A percentile compares a stretch with the other conserved stretches of the same genome.
Conservation (phyloP, 2,329 filamentous ascomycete genomes). For the Botryotinia convoluta region DNA sequence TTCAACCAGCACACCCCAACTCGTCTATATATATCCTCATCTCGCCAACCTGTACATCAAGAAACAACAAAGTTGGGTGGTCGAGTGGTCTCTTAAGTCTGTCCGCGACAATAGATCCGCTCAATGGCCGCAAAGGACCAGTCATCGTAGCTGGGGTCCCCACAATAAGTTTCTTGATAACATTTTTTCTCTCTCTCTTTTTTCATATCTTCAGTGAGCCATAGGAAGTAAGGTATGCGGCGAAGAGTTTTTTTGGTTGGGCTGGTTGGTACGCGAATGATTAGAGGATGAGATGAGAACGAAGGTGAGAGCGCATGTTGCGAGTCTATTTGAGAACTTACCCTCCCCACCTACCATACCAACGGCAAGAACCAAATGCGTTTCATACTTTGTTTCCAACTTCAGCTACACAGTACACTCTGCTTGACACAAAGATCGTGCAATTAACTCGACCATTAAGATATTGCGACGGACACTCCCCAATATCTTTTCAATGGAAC, state of each 20-base stretch:
- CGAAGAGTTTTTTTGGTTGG: neutral
- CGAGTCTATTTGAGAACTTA: neutral
- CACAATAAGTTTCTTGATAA: neutral
- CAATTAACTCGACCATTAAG: neutral
- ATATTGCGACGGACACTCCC: no score
- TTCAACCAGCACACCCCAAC: no score
- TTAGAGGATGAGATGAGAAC: no score
- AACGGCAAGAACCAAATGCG: neutral
- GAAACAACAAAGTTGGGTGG: neutral
- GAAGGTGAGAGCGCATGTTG: neutral
- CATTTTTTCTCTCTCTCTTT: neutral
- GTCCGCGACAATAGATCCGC: neutral
- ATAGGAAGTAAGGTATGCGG: no score
- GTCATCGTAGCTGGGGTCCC: neutral
- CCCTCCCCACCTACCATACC: neutral
- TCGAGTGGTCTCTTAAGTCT: neutral
- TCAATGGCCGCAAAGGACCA: neutral
- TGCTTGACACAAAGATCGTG: neutral
- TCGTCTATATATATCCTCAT: neutral
- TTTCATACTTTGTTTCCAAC: neutral
- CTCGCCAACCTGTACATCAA: neutral
- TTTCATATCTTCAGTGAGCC: neutral
- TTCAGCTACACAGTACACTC: accelerated
- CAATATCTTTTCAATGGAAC: neutral
- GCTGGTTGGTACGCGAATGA: neutral